Base-by-base conservation (phyloP, 2,329 filamentous ascomycete genomes). In the Fusarium burgessii region DNA sequence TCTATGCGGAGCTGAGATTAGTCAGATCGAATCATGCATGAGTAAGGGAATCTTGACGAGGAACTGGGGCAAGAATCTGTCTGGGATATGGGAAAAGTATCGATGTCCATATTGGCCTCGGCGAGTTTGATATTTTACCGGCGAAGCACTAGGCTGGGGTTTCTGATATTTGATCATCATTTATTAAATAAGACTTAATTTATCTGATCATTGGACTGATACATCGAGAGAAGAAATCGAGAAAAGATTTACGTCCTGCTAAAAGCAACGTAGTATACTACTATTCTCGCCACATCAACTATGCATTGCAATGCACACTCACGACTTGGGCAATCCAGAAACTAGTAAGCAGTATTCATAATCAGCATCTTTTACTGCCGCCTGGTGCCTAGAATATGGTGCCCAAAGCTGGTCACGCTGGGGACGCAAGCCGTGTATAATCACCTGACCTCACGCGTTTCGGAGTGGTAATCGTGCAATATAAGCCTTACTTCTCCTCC, bases 361-460 rank as follows among this genome's bases (percentile, higher is more conserved):
- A 20, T 9, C 10, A 35, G 4, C 23, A 41, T 18, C 14, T 23
- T n/a, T 13, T 41, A 14, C n/a, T 60, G 33, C 36, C 6, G 35
- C n/a, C 14, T 32, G 11, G 29, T 10, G 17, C 41, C 29, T 10
- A 50, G 15, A 38, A 32, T 4, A 25, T 33, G 13, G 33, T 25
- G 17, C 12, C 14, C 15, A 38, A 38, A 43, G 38, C 29, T 14
- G 10, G 49, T 10, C 35, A 33, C 20, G 13, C 18, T 12, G 9
- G 43, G 20, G 41, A 33, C 18, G 10, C 17, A 27, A 68, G 65
- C 42, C 14, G 38, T 45, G 20, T 17, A 41, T n/a, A 47, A 50
- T 68, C 58, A 62, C 45, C 58, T 70, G 56, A 71, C 51, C 62
- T 72, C 64, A 65, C 59, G 57, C 68, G 62, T 64, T 66, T 45